Percentiles rank a stretch among this genome's conserved stretches.
phyloP scores from a whole-genome alignment of 1,284 basidiomycete genomes.

The Gomphus bonarii region DNA sequence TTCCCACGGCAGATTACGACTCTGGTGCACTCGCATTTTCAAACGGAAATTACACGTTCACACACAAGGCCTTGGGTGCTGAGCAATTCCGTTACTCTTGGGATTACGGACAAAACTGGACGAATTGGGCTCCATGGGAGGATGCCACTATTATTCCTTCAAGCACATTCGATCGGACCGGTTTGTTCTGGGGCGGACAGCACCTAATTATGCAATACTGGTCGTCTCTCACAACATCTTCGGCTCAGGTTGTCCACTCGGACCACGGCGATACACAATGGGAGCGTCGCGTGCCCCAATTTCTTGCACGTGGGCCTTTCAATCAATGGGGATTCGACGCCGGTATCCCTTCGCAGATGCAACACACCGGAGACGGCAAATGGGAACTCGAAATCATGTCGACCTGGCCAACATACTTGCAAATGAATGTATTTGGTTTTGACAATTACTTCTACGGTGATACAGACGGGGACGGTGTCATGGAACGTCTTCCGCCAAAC shows the following conservation, averaged over 20 bases:
- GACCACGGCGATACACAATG: conserved; percentile 41
- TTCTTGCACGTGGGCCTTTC: conserved; percentile 78
- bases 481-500: conserved; percentile 86
- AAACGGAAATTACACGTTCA: conserved; percentile 52
- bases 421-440: conserved; percentile 81
- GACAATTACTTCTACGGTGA: conserved; percentile 90
- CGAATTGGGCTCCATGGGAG: conserved; percentile 70
- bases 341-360: conserved; percentile 62
- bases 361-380: conserved; percentile 44
- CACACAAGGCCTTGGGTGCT: conserved; percentile 77
- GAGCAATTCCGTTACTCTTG: conserved; percentile 78
- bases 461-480: conserved; percentile 72
- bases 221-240: conserved; percentile 52
- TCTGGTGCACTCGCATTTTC: conserved; percentile 51
- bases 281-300: conserved; percentile 72
- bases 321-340: conserved; percentile 87
- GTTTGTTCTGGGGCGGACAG: conserved; percentile 71
- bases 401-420: conserved; percentile 78
- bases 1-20: conserved; percentile 72
- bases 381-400: conserved; percentile 83
- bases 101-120: conserved; percentile 83
- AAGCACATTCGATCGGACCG: conserved; percentile 35
- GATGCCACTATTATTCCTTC: conserved; percentile 55
- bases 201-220: conserved; percentile 89
- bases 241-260: conserved; percentile 64